Conservation (phyloP, 2,329 filamentous ascomycete genomes). For the Pseudocercospora fuligena region DNA sequence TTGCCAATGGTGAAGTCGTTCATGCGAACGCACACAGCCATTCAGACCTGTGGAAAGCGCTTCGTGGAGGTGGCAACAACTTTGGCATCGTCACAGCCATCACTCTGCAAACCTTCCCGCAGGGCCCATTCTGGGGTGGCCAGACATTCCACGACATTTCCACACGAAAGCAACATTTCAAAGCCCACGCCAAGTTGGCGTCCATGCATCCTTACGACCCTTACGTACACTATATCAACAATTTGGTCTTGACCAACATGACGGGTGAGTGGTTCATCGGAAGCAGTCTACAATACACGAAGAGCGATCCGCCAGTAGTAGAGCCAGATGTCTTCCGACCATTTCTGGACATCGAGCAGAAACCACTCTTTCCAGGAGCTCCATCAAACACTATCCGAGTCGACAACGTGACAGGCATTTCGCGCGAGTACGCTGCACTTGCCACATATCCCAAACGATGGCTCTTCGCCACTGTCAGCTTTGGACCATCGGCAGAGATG, state of each 20-base stretch:
- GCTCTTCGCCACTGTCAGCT: constrained; percentile 30
- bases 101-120: constrained; percentile 24
- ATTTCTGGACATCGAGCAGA: constrained; percentile 20
- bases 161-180: constrained; percentile 24
- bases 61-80: constrained; percentile 32
- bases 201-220: constrained; percentile 27
- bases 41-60: constrained; percentile 29
- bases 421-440: constrained; percentile 26
- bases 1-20: constrained; percentile 33
- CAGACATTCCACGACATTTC: constrained; percentile 28
- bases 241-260: constrained; percentile 25
- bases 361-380: constrained; percentile 26
- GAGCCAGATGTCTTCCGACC: constrained; percentile 28
- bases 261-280: constrained; percentile 31
- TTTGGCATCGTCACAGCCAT: constrained; percentile 32
- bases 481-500: constrained; percentile 27
- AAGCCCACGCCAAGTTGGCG: constrained; percentile 10
- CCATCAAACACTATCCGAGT: constrained; percentile 30
- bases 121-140: constrained; percentile 30
- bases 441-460: constrained; percentile 27
- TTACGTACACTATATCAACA: constrained; percentile 31
- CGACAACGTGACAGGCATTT: constrained; percentile 28
- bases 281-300: constrained; percentile 36
- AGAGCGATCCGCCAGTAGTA: constrained; percentile 25
- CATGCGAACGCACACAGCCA: constrained; percentile 33